Evolutionary conservation across 2,329 filamentous ascomycete genomes (phyloP), one percentile per base, ranked within the genome.

Genomic region (Aspergillus sp.): DNA sequence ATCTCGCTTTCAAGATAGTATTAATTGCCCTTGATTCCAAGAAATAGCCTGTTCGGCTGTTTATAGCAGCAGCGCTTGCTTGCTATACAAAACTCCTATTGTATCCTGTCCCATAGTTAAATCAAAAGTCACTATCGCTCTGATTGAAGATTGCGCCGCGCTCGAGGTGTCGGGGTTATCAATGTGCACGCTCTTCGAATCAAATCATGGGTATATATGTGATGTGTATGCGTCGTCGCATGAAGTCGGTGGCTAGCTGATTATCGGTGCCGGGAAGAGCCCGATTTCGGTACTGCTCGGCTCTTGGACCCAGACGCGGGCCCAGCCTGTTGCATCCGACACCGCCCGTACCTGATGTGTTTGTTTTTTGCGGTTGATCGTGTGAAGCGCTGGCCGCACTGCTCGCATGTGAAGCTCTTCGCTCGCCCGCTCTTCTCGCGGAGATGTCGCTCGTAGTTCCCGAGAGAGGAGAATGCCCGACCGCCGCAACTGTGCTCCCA

Each of bases 401-500:
- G 26, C 20, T 57, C 50, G 38, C 55, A 57, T 13, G 11, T 34
- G 36, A 53, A 57, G 15, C 55, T 53, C 32, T 49, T 57, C 8
- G 55, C 49, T 2, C 38, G 49, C 9, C 55, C 55, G 15, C 44
- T 53, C 18, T 57, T 57, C 39, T 57, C 55, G 2, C 50, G 49
- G 3, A 53, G 50, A 26, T 57, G 55, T 20, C 55, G 55, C 22
- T 57, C 50, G 22, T 53, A 57, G 50, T 57, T 57, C 4, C 55
- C 55, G 15, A 52, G 55, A 3, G 55, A 57, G 7, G 55, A 53
- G 20, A 57, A 57, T 3, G 49, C 43, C 12, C 50, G 49, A 32
- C 55, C 55, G 18, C 45, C 55, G 26, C 55, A 57, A 39, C 55
- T 53, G 55, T 53, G 55, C 22, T 57, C 55, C 30, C 45, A 57